Evolutionary conservation across 306 rosid genomes (phyloP), one percentile per base, ranked within the genome.

Genomic region (Prunus fruticosa): DNA sequence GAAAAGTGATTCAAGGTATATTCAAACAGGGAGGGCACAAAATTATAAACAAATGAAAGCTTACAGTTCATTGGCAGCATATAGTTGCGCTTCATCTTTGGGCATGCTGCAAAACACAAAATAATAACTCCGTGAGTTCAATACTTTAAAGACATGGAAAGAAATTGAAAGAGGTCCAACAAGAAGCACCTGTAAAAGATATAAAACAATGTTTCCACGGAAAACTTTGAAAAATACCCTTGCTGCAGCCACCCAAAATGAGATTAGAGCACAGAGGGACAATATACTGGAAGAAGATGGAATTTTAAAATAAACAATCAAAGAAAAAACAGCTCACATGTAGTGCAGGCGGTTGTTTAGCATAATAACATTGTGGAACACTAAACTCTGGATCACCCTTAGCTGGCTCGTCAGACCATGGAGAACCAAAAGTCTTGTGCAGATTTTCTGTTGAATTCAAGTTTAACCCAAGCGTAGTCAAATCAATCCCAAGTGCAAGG

Each of bases 331-430:
- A 53, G 19, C 91, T 87, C 89, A 89, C 99, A 79, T 89, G 93
- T 70, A 96, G 75, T 25, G 86, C 52, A 76, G 96, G 96, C 13
- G 97, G 94, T 67, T 81, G 93, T 88, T 96, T 91, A n/a, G 91
- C 87, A 28, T 78, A 79, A 67, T 96, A 96, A 81, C 99, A 96
- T 67, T 89, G 96, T 0, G 97, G 99, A 64, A 93, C 91, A 53
- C 52, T 83, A 80, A 96, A 96, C 75, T 91, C 97, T 52, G 99
- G 97, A 82, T 96, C 99, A 43, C 96, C 96, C 87, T 92, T 96
- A 50, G 91, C 92, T 11, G 99, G 92, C 84, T 89, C 99, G 34
- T 96, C 98, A 63, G 97, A 90, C 99, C 99, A 96, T 22, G 99
- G 99, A 68, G 99, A 96, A 58, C 91, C 93, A 85, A 96, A 96